Evolutionary conservation across 2,329 filamentous ascomycete species (phyloP).

Genomic region (Fusarium udum): DNA sequence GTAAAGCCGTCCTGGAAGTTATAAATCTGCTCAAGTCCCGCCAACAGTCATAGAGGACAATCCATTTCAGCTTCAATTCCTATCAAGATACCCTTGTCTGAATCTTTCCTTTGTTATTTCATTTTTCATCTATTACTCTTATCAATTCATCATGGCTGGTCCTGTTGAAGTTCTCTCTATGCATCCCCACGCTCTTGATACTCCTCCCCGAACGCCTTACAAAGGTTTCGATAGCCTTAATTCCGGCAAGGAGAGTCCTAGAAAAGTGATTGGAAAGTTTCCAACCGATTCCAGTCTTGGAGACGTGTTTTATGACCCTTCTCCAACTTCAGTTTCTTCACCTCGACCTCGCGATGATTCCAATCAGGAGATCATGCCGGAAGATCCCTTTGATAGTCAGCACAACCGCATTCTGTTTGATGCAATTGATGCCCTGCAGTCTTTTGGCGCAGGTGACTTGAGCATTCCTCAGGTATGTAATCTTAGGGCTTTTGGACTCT

Average conservation of each 20-base stretch:
- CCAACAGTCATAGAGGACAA: background rate
- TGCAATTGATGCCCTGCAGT: slow-evolving; percentile 50
- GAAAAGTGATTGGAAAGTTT: background rate
- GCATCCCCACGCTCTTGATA: background rate
- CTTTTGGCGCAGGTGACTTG: slow-evolving; percentile 44
- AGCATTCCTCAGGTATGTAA: slow-evolving; percentile 48
- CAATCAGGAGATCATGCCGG: slow-evolving; percentile 19
- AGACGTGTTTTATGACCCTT: slow-evolving; percentile 11
- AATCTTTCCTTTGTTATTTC: background rate
- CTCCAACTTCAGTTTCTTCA: background rate
- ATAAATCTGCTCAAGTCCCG: background rate
- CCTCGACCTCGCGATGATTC: background rate
- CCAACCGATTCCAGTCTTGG: slow-evolving; percentile 18
- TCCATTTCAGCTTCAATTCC: background rate
- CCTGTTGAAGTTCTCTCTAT: slow-evolving; percentile 10
- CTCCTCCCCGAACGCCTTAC: slow-evolving; percentile 3
- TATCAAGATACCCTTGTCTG: background rate
- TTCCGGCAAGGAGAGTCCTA: background rate
- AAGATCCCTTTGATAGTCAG: slow-evolving; percentile 49
- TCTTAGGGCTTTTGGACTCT: fast-evolving
- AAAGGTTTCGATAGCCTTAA: background rate
- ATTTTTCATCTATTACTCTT: background rate
- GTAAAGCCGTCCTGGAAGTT: background rate
- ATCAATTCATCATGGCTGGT: slow-evolving; percentile 24
- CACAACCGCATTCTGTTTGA: slow-evolving; percentile 49